Evolutionary conservation across 2,329 filamentous ascomycete species (phyloP), one percentile per base, ranked within the genome.

Genomic region (Bipolaris oryzae): DNA sequence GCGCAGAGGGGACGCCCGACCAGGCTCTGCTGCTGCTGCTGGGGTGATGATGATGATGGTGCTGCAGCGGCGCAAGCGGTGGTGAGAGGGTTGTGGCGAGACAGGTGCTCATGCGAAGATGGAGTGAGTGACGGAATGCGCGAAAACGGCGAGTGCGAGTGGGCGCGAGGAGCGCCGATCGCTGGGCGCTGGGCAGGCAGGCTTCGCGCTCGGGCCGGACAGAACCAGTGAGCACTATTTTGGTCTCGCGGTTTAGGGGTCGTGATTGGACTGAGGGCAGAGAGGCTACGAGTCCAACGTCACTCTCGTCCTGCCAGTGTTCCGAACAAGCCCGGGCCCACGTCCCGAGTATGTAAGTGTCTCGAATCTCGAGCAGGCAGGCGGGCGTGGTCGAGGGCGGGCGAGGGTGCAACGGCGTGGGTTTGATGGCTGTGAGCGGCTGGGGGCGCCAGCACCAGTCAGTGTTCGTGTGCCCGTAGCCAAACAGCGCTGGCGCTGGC

Each of bases 181-280:
- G n/a, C n/a, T n/a, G n/a, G n/a, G 56, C 59, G 42, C 43, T 50
- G 53, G 42, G 41, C 28, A 49, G 44, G 50, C 55, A 33, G 45
- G 25, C 25, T 28, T 52, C 50, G 53, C 28, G 43, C 50, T 35
- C 49, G 49, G 41, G 31, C 37, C 57, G 51, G 49, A 25, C 28
- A 50, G 52, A 48, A 61, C 44, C 46, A 58, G 49, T 38, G 42
- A 45, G 46, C 53, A 43, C 49, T 59, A 61, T 59, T 61, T 59
- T 54, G 50, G 51, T 55, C 55, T 48, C 43, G 38, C 25, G 28
- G 45, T 33, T 41, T 33, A 39, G 47, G 4, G n/a, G 7, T 10
- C 35, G 9, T 20, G 13, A 61, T 61, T 61, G 58, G 56, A 31
- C 16, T 4, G 16, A 21, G 2, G 44, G 15, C 37, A 31, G 18